Base-by-base conservation (phyloP, 768 basidiomycete species). In the Tylopilus plumbeoviolaceoides region DNA sequence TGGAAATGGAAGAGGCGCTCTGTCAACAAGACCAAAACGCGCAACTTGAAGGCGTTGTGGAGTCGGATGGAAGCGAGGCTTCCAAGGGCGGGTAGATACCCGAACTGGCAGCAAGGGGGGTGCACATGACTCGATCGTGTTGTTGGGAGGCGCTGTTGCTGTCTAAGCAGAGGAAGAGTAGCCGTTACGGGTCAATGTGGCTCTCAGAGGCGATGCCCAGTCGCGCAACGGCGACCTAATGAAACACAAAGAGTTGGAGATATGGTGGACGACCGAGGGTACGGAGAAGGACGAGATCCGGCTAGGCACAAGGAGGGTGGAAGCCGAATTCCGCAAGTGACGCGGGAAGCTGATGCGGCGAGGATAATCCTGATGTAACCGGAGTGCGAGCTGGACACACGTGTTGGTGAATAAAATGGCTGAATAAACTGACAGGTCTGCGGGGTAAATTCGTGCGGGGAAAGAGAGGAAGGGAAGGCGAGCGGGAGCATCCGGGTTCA, bases 391-490 rank as follows among this genome's bases (percentile, higher is more conserved):
- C 1, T 30, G 27, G 27, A 30, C 10, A 11, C 30, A 30, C 30
- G 30, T 8, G 30, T 23, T 23, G 23, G 23, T 23, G 23, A 23
- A 30, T 2, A 30, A 30, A 30, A 30, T 30, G 8, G 5, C 5
- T 23, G 23, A 36, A 20, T 27, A 18, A 21, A 28, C 4, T 8
- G 3, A 30, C 30, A 30, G 17, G 54, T 31, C 30, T 49, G 63
- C 42, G 64, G 64, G 64, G 64, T 61, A 60, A 36, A 38, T 46
- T 43, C 53, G 27, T 63, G 64, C 52, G 64, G 64, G 64, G 65
- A 51, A 62, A 60, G 53, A 47, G 60, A 36, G 27, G 27, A 12
- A 33, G 21, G n/a, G 28, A 25, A 25, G 21, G 17, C 9, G 12
- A 23, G 48, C 49, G 43, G 44, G 30, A 5, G 36, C 11, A 40